A percentile compares a stretch with the other conserved stretches of the same genome.
These are phyloP conservation scores for Xanthoconium separans DNA, from an alignment of 1,284 basidiomycete species.

Conservation along the genomic window DNA sequence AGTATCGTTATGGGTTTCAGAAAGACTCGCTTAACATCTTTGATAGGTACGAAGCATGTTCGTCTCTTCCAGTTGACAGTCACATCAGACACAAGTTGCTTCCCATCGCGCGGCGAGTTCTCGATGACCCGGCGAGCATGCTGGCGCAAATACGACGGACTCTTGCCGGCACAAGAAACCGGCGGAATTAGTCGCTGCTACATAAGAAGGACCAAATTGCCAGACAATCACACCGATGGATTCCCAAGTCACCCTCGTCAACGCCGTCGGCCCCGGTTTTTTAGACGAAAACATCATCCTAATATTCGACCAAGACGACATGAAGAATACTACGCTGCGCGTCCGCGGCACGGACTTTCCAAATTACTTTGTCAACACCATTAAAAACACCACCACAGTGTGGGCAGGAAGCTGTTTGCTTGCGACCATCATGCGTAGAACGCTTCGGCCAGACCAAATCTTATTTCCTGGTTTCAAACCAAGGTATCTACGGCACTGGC, in stretches of 20 bases:
- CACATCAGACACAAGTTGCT: too few relatives aligned
- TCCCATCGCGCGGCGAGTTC: not conserved
- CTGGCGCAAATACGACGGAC: not conserved
- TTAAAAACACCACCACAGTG: conserved; percentile 7
- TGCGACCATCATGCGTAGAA: conserved; percentile 21
- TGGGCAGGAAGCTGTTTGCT: conserved; percentile 4
- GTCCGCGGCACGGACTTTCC: not conserved
- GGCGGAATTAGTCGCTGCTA: conserved; percentile 2
- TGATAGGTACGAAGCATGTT: not conserved
- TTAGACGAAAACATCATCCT: conserved; percentile 3
- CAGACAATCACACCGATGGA: conserved; percentile 4
- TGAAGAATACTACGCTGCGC: conserved; percentile 14
- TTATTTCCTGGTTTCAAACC: conserved; percentile 13
- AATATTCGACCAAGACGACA: conserved; percentile 14
- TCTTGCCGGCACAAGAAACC: not conserved
- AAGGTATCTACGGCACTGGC: conserved; percentile 14
- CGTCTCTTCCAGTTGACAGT: not conserved
- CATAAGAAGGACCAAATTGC: conserved; percentile 1
- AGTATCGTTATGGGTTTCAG: too few relatives aligned
- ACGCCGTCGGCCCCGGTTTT: not conserved
- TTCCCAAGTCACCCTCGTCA: conserved; percentile 23
- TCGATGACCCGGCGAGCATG: too few relatives aligned
- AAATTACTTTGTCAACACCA: conserved; percentile 15
- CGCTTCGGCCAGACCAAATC: conserved; percentile 15
- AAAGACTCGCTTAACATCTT: not conserved